Base-by-base conservation (phyloP, 805 yeast species). In the Cyberlindnera maclurae region DNA sequence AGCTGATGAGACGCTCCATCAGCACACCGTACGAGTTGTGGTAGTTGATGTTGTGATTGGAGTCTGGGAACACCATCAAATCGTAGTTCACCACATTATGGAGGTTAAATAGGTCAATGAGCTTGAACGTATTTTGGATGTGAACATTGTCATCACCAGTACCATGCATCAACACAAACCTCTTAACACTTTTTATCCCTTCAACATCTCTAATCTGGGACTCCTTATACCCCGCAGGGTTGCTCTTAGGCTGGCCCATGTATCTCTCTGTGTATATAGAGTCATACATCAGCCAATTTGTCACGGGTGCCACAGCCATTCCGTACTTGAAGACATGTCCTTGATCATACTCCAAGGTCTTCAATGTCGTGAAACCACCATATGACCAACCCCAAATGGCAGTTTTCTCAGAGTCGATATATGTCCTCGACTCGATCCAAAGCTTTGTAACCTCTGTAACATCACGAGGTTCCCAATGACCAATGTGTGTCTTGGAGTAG, bases 331-430 rank as follows among this genome's bases (percentile, higher is more conserved):
- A 83, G 0, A 70, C 68, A 8, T 71, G 59, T 5, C 84, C 79
- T 12, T 57, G 52, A 53, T 84, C 94, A 34, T 64, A 67, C 56
- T 84, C 94, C 26, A 83, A 55, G 0, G 89, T 81, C 55, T 84
- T 84, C 38, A 84, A 60, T 0, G 90, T 79, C 8, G 80, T 67
- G 53, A 79, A 84, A 1, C 90, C 95, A 39, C 95, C 95, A 58
- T 82, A 84, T 1, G 89, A 80, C 89, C 93, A 84, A 12, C 95
- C 95, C 89, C 93, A 84, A 29, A 83, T 70, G 0, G 87, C 85
- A 4, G 81, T 74, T 40, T 65, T 65, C 1, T 68, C 64, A 3
- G 49, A 49, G 52, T 82, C 81, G 15, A 84, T 67, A 43, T 70
- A 70, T 0, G 38, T 42, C 20, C 57, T 41, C 18, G 67, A 56